phyloP scores from a whole-genome alignment of 1,139 yeast species.

The Kurtzmaniella quercitrusa region DNA sequence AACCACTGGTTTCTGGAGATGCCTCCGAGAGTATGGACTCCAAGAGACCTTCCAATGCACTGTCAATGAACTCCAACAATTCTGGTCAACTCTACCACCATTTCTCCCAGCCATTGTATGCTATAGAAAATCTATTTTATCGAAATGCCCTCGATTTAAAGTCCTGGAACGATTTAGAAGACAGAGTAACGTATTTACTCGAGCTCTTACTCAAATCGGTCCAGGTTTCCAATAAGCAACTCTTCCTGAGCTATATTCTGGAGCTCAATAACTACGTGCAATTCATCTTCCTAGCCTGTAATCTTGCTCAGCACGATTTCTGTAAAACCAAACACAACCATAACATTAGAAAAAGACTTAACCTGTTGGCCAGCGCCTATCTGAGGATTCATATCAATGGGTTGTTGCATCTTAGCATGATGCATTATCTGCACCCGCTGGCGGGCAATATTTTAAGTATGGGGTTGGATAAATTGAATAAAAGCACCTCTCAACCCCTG shows the following conservation, averaged over 20 bases:
- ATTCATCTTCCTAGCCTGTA: slow-evolving; percentile 45
- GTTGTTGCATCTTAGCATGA: slow-evolving; percentile 44
- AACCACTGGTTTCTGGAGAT: neutral
- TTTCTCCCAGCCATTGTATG: slow-evolving; percentile 39
- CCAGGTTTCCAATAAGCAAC: slow-evolving; percentile 42
- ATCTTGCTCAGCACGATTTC: slow-evolving; percentile 50
- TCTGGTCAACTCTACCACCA: slow-evolving; percentile 31
- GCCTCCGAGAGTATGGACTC: neutral
- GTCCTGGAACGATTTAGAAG: slow-evolving; percentile 53
- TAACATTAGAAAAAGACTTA: slow-evolving; percentile 44
- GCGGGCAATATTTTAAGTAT: slow-evolving; percentile 24
- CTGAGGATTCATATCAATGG: slow-evolving; percentile 62
- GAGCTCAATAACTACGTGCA: slow-evolving; percentile 46
- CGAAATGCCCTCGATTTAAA: slow-evolving; percentile 52
- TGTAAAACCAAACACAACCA: slow-evolving; percentile 39
- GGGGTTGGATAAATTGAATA: slow-evolving; percentile 30
- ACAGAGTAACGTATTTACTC: slow-evolving; percentile 41
- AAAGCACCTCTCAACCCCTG: slow-evolving; percentile 7
- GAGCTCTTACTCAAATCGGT: slow-evolving; percentile 47
- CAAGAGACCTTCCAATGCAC: slow-evolving; percentile 39
- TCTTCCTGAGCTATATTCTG: slow-evolving; percentile 50
- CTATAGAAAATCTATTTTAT: slow-evolving; percentile 46
- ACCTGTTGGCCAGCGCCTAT: slow-evolving; percentile 47
- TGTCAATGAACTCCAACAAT: slow-evolving; percentile 24
- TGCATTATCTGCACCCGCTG: slow-evolving; percentile 22